Percentiles rank a stretch among this genome's conserved stretches.
Evolutionary conservation across 495 filamentous ascomycete genomes (phyloP).

Genomic region (Hyaloscypha variabilis): DNA sequence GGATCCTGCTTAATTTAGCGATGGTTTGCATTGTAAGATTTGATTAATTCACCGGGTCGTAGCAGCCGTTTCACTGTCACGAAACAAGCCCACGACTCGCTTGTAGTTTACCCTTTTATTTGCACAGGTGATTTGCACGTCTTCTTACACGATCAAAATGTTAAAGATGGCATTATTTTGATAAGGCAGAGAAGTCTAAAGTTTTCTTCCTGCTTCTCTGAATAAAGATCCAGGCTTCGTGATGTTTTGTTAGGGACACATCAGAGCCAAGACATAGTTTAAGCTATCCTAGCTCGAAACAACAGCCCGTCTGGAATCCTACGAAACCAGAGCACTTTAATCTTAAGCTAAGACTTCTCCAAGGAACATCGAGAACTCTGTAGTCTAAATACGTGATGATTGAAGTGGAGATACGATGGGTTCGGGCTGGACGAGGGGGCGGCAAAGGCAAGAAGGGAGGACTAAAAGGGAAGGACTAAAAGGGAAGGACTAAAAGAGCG

Average conservation of each 20-base stretch:
- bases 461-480: not conserved
- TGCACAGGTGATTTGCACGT: too few species aligned
- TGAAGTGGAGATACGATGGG: not conserved
- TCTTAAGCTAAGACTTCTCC: not conserved
- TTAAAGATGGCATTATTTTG: too few species aligned
- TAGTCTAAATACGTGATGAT: not conserved
- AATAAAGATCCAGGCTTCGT: not conserved
- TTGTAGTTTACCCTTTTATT: not conserved
- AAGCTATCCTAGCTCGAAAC: not conserved
- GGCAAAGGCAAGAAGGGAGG: too few species aligned
- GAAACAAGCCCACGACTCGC: not conserved
- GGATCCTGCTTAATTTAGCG: not conserved
- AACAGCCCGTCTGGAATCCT: not conserved
- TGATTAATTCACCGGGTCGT: not conserved
- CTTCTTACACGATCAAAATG: too few species aligned
- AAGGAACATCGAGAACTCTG: not conserved
- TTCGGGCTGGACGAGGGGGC: too few species aligned
- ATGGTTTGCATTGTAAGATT: not conserved
- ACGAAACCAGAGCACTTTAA: not conserved
- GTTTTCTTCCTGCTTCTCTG: too few species aligned
- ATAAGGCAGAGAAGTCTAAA: too few species aligned
- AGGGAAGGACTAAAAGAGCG: constrained; percentile 3
- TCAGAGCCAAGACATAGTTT: not conserved
- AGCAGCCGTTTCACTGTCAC: not conserved
- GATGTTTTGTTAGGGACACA: not conserved